These are phyloP conservation scores for Geotrichum restrictum DNA, from an alignment of 1,139 yeast species.

Conservation along the genomic window DNA sequence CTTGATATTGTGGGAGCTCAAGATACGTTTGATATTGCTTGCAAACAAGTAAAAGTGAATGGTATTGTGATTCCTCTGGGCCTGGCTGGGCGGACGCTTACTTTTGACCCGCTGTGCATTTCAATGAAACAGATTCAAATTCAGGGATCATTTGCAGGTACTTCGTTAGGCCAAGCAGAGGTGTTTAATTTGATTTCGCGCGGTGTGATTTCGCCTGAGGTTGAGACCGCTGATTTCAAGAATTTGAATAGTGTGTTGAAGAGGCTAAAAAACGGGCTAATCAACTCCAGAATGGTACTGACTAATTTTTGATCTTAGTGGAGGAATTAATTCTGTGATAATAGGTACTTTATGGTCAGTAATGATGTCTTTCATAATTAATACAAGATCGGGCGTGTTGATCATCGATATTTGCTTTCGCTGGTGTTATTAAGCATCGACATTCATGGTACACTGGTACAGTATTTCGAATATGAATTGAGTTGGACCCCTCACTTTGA, in stretches of 20 bases:
- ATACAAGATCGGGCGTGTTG: too few species aligned
- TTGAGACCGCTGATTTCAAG: slow-evolving; percentile 38
- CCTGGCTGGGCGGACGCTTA: slow-evolving; percentile 41
- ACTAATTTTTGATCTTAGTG: slow-evolving; percentile 25
- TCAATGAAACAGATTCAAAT: slow-evolving; percentile 44
- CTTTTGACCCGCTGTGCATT: slow-evolving; percentile 27
- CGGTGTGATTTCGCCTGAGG: slow-evolving; percentile 41
- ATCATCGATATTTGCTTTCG: too few species aligned
- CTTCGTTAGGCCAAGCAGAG: slow-evolving; percentile 46
- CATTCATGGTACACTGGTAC: too few species aligned
- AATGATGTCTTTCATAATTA: too few species aligned
- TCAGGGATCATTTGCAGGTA: slow-evolving; percentile 48
- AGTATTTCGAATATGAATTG: too few species aligned
- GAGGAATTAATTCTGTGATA: too few species aligned
- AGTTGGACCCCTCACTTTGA: too few species aligned
- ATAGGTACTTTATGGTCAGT: too few species aligned
- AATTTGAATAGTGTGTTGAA: slow-evolving; percentile 43
- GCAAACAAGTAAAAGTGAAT: slow-evolving; percentile 37
- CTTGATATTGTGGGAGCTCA: slow-evolving; percentile 50
- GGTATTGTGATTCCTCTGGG: slow-evolving; percentile 50
- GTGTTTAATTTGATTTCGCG: slow-evolving; percentile 45
- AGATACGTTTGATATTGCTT: slow-evolving; percentile 33
- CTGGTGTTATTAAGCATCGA: too few species aligned
- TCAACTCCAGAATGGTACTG: slow-evolving; percentile 48
- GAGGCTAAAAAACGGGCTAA: slow-evolving; percentile 42